Conservation (phyloP, 495 filamentous ascomycete genomes). For the Beverwykella pulmonaria region DNA sequence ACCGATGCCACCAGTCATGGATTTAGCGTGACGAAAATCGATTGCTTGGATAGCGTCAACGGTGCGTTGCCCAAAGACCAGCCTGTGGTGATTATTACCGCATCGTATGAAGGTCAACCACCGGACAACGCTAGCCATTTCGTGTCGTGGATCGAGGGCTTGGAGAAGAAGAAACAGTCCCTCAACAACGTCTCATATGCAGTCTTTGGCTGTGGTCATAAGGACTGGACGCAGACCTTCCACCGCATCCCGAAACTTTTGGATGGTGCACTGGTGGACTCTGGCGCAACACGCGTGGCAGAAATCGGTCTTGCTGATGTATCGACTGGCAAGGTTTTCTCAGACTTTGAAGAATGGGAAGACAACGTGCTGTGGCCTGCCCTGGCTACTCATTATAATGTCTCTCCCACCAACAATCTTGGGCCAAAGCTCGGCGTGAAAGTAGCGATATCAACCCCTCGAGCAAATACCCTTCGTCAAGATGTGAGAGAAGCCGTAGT, state of each 20-base stretch:
- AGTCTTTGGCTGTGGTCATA: constrained; percentile 62
- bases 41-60: constrained; percentile 59
- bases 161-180: constrained; percentile 33
- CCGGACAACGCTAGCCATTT: constrained; percentile 71
- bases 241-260: constrained; percentile 67
- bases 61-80: constrained; percentile 61
- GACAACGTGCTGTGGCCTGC: constrained; percentile 65
- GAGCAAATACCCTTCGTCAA: not conserved
- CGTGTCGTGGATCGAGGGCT: constrained; percentile 59
- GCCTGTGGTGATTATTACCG: constrained; percentile 65
- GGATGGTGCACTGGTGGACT: constrained; percentile 40
- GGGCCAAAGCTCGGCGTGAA: constrained; percentile 45
- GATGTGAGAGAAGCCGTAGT: constrained; percentile 33
- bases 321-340: constrained; percentile 66
- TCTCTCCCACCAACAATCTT: constrained; percentile 20
- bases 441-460: constrained; percentile 57
- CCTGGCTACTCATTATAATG: constrained; percentile 46
- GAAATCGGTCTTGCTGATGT: constrained; percentile 64
- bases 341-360: constrained; percentile 69
- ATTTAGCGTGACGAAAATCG: constrained; percentile 56
- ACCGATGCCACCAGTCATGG: constrained; percentile 59
- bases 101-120: constrained; percentile 71
- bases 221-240: constrained; percentile 69
- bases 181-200: constrained; percentile 49
- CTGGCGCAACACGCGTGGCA: constrained; percentile 60